These are phyloP conservation scores for Xylaria sp. DNA, from an alignment of 495 filamentous ascomycete species.

Conservation along the genomic window DNA sequence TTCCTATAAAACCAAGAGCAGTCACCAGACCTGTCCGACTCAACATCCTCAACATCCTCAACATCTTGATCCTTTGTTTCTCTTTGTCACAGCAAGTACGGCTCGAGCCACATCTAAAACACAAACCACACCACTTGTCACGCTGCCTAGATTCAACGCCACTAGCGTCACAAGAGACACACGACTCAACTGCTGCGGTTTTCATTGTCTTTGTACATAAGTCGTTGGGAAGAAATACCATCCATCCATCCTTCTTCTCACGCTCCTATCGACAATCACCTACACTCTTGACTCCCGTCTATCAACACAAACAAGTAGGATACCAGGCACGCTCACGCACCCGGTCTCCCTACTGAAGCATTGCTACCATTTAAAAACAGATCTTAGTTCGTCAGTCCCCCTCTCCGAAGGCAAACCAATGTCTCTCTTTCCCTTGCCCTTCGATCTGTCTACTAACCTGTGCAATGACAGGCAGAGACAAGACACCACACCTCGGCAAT, in stretches of 20 bases:
- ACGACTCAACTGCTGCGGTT: background rate
- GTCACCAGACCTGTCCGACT: background rate
- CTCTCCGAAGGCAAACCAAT: background rate
- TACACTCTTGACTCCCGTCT: background rate
- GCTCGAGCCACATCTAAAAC: background rate
- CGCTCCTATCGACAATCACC: background rate
- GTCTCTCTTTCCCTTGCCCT: too few relatives aligned
- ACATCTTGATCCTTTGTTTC: slow-evolving; percentile 21
- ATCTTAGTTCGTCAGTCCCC: slow-evolving; percentile 2
- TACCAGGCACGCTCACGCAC: background rate
- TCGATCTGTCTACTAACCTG: background rate
- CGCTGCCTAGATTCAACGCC: slow-evolving; percentile 16
- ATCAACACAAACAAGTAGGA: background rate
- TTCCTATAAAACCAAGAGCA: slow-evolving; percentile 22
- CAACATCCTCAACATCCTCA: too few relatives aligned
- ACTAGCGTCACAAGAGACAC: background rate
- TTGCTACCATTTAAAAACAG: background rate
- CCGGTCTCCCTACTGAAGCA: background rate
- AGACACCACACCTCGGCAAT: slow-evolving; percentile 1
- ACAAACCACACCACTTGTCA: background rate
- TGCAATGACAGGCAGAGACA: background rate
- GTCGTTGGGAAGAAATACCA: background rate
- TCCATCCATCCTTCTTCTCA: background rate
- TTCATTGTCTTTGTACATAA: slow-evolving; percentile 1
- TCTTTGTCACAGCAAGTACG: slow-evolving; percentile 25